These are phyloP conservation scores for Magnolia kwangsiensis DNA, from an alignment of 164 flowering plant species.

Conservation along the genomic window DNA sequence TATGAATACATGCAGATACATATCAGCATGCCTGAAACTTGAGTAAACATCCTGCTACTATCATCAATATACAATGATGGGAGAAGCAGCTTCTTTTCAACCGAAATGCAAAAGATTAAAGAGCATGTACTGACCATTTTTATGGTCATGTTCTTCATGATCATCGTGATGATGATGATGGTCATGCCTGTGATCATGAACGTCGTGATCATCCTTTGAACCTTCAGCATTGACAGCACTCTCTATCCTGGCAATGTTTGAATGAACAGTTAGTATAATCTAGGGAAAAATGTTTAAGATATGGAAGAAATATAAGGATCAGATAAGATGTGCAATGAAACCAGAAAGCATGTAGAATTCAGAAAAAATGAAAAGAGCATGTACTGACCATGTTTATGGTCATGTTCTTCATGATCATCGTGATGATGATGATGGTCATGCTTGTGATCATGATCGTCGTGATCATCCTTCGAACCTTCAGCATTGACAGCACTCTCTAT, in stretches of 20 bases:
- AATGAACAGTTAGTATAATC: constrained; percentile 5
- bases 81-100: background rate
- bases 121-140: constrained; percentile 40
- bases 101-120: background rate
- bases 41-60: too few species aligned
- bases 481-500: constrained; percentile 64
- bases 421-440: constrained; percentile 48
- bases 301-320: background rate
- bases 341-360: background rate
- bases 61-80: background rate
- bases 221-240: constrained; percentile 60
- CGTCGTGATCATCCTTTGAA: constrained; percentile 53
- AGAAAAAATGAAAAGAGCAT: background rate
- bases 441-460: constrained; percentile 46
- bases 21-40: too few species aligned
- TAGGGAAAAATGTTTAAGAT: background rate
- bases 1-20: too few species aligned
- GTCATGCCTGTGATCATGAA: constrained; percentile 47
- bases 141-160: constrained; percentile 42
- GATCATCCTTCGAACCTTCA: constrained; percentile 58
- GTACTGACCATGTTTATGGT: constrained; percentile 50
- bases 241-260: constrained; percentile 40
- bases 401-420: constrained; percentile 40
- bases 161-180: constrained; percentile 45
- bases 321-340: background rate